phyloP scores from a whole-genome alignment of 2,329 filamentous ascomycete species.

The Xylaria sp. region DNA sequence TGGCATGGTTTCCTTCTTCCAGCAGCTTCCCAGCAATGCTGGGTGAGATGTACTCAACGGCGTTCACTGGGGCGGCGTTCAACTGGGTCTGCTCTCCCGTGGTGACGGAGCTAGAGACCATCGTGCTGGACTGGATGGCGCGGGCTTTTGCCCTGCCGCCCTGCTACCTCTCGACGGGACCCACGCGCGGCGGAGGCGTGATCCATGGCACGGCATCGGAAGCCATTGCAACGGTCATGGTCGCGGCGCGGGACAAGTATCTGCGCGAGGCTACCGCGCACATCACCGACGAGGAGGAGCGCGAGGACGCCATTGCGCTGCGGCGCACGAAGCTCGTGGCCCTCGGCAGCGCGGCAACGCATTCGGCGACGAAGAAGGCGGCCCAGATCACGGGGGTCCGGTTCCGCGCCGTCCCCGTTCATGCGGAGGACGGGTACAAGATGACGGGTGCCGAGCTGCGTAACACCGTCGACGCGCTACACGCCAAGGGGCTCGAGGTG shows the following conservation, averaged over 20 bases:
- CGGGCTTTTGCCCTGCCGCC: conserved; percentile 77
- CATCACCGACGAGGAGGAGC: conserved; percentile 62
- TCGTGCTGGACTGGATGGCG: conserved; percentile 92
- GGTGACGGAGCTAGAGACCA: conserved; percentile 91
- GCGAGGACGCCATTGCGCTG: conserved; percentile 75
- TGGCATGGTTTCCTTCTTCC: conserved; percentile 92
- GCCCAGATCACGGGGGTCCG: conserved; percentile 87
- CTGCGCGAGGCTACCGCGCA: conserved; percentile 68
- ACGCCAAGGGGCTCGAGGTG: conserved; percentile 76
- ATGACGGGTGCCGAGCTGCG: conserved; percentile 74
- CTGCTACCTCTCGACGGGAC: conserved; percentile 76
- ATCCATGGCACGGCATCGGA: conserved; percentile 93
- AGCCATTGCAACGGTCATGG: conserved; percentile 85
- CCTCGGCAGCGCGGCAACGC: conserved; percentile 80
- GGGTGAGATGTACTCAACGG: conserved; percentile 90
- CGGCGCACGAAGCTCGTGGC: conserved; percentile 80
- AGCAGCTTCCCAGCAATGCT: conserved; percentile 86
- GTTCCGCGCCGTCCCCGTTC: conserved; percentile 74
- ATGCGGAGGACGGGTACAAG: conserved; percentile 71
- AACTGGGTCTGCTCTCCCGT: conserved; percentile 97
- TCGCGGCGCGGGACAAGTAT: conserved; percentile 85
- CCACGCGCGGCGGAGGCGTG: conserved; percentile 83
- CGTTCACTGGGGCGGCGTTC: conserved; percentile 90
- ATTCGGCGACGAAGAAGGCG: conserved; percentile 87
- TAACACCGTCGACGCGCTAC: conserved; percentile 70